Evolutionary conservation across 179 eudicot species (phyloP).

Genomic region (Kewa caespitosa): DNA sequence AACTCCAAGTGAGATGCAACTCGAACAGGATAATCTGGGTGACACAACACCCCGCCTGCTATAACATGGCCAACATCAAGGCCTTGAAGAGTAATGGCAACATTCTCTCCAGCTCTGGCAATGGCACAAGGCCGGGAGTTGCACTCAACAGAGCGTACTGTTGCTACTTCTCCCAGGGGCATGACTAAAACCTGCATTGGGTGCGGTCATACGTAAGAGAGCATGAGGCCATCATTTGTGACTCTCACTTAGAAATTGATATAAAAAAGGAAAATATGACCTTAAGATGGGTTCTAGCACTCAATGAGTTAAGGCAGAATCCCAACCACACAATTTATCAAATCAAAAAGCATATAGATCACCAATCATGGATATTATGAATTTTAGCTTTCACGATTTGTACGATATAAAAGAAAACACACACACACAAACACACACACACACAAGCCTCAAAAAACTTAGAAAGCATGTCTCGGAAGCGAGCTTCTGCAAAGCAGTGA

Average conservation of each 20-base stretch:
- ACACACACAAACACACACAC: too few species aligned
- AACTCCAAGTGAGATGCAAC: slow-evolving; percentile 77
- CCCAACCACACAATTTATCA: neutral
- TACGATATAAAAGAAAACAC: too few species aligned
- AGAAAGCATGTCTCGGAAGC: neutral
- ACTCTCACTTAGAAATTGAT: neutral
- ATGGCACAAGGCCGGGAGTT: slow-evolving; percentile 61
- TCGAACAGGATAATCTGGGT: slow-evolving; percentile 88
- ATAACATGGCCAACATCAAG: slow-evolving; percentile 59
- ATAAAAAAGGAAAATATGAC: neutral
- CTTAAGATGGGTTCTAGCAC: neutral
- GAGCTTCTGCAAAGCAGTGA: neutral
- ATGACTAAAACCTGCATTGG: slow-evolving; percentile 71
- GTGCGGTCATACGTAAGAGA: slow-evolving; percentile 7
- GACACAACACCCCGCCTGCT: slow-evolving; percentile 90
- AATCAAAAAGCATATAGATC: too few species aligned
- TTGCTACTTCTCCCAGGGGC: slow-evolving; percentile 74
- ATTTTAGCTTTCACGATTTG: too few species aligned
- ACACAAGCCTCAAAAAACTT: neutral
- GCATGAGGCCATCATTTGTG: neutral
- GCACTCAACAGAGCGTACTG: slow-evolving; percentile 75
- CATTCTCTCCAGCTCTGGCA: slow-evolving; percentile 94
- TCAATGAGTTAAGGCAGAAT: neutral
- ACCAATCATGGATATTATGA: too few species aligned
- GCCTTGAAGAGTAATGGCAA: slow-evolving; percentile 74